phyloP scores from a whole-genome alignment of 1,139 yeast species.

The Saccharomyces pastorianus region DNA sequence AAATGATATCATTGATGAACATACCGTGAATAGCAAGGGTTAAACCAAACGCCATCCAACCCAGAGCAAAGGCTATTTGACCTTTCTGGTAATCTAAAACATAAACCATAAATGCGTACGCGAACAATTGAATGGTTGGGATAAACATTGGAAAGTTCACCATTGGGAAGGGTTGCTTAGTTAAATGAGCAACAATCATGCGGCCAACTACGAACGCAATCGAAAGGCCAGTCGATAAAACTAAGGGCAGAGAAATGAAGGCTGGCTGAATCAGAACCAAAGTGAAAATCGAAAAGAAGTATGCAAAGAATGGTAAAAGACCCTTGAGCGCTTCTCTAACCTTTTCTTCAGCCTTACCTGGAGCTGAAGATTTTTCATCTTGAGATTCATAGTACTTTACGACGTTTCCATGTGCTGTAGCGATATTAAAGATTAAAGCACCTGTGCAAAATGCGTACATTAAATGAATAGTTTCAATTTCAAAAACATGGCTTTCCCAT shows the following conservation, averaged over 20 bases:
- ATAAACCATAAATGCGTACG: slow-evolving; percentile 36
- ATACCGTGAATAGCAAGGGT: slow-evolving; percentile 69
- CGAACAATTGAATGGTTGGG: slow-evolving; percentile 50
- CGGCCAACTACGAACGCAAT: slow-evolving; percentile 84
- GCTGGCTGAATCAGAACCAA: slow-evolving; percentile 41
- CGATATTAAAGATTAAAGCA: slow-evolving; percentile 59
- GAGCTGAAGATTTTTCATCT: slow-evolving; percentile 24
- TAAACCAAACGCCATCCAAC: slow-evolving; percentile 71
- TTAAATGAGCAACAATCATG: slow-evolving; percentile 80
- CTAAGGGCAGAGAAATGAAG: slow-evolving; percentile 54
- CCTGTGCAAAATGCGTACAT: slow-evolving; percentile 32
- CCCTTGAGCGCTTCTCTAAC: slow-evolving; percentile 47
- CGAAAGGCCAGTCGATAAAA: slow-evolving; percentile 62
- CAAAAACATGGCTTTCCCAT: slow-evolving; percentile 6
- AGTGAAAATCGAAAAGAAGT: slow-evolving; percentile 48
- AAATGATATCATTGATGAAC: slow-evolving; percentile 74
- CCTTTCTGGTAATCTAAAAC: slow-evolving; percentile 37
- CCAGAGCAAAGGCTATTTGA: slow-evolving; percentile 40
- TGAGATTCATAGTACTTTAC: slow-evolving; percentile 38
- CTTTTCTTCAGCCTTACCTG: slow-evolving; percentile 9
- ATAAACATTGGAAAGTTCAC: slow-evolving; percentile 60
- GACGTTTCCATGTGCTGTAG: slow-evolving; percentile 68
- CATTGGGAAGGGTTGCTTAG: slow-evolving; percentile 68
- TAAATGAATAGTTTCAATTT: slow-evolving; percentile 23
- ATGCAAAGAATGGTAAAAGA: slow-evolving; percentile 59